These are phyloP conservation scores for Aspergillus ibericus DNA, from an alignment of 2,329 filamentous ascomycete genomes.

Conservation along the genomic window DNA sequence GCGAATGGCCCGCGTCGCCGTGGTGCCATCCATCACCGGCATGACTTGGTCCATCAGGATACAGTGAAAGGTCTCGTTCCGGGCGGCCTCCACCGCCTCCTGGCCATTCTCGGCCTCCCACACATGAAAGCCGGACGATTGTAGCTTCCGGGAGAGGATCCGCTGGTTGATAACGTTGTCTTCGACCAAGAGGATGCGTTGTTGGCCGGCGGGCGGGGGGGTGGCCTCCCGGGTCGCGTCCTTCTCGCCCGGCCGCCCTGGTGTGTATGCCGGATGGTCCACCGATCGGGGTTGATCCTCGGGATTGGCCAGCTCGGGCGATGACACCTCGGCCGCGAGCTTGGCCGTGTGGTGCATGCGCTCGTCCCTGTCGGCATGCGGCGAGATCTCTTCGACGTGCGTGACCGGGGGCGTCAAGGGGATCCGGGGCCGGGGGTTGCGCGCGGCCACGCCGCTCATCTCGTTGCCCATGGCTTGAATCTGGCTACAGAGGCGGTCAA, in stretches of 20 bases:
- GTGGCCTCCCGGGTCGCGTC: background rate
- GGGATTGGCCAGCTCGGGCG: background rate
- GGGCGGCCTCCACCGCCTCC: conserved; percentile 46
- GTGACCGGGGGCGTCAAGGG: conserved; percentile 15
- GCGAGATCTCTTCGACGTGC: conserved; percentile 10
- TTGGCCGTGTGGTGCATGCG: conserved; percentile 11
- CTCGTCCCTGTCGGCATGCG: conserved; percentile 4
- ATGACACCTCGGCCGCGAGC: conserved; percentile 2
- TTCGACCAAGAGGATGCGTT: conserved; percentile 43
- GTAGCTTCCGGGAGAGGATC: conserved; percentile 39
- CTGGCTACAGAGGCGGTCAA: conserved; percentile 19
- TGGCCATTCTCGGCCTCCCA: conserved; percentile 40
- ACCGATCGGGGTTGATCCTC: background rate
- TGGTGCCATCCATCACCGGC: conserved; percentile 80
- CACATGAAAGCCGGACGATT: conserved; percentile 36
- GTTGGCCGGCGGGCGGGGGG: background rate
- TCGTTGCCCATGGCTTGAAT: conserved; percentile 23
- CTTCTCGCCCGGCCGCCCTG: background rate
- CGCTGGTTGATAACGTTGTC: conserved; percentile 48
- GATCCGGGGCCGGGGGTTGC: conserved; percentile 15
- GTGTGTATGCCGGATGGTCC: background rate
- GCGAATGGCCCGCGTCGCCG: conserved; percentile 68
- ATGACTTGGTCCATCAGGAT: conserved; percentile 82
- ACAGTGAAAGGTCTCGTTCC: conserved; percentile 51
- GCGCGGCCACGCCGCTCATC: conserved; percentile 13